A percentile compares a stretch with the other conserved stretches of the same genome.
Evolutionary conservation across 352 stramenopile genomes (phyloP).

Genomic region (Globisporangium okanoganense): DNA sequence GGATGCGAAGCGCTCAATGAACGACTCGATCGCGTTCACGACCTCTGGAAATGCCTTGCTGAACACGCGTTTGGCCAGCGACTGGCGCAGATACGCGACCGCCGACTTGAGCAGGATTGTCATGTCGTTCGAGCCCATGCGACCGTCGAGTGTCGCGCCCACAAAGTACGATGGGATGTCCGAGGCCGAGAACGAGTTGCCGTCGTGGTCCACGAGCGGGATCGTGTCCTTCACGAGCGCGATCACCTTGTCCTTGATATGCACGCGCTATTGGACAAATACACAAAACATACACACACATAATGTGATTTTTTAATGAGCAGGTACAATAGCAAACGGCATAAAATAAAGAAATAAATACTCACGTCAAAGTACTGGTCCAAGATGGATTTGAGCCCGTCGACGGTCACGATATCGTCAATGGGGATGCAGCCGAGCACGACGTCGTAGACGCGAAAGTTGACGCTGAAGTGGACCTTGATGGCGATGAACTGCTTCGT

Average conservation of each 20-base stretch:
- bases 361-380: constrained; percentile 57
- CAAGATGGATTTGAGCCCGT: constrained; percentile 43
- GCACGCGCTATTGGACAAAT: constrained; percentile 25
- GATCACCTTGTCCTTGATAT: constrained; percentile 76
- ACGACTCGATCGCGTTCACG: constrained; percentile 47
- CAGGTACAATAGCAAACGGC: neutral
- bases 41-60: constrained; percentile 46
- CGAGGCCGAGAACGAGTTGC: constrained; percentile 20
- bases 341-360: neutral
- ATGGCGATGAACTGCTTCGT: constrained; percentile 56
- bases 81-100: constrained; percentile 48
- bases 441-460: constrained; percentile 64
- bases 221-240: constrained; percentile 56
- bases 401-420: constrained; percentile 31
- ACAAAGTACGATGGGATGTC: constrained; percentile 61
- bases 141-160: constrained; percentile 53
- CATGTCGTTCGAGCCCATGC: constrained; percentile 31
- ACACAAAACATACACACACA: neutral
- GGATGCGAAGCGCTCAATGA: constrained; percentile 37
- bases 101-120: constrained; percentile 56
- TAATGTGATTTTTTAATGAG: neutral
- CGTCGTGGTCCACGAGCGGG: constrained; percentile 26
- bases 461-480: constrained; percentile 75
- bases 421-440: constrained; percentile 50
- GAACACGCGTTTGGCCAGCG: constrained; percentile 52